Percentiles rank a stretch among this genome's conserved stretches.
Evolutionary conservation across 2,329 filamentous ascomycete genomes (phyloP).

Genomic region (Penicillium polonicum): DNA sequence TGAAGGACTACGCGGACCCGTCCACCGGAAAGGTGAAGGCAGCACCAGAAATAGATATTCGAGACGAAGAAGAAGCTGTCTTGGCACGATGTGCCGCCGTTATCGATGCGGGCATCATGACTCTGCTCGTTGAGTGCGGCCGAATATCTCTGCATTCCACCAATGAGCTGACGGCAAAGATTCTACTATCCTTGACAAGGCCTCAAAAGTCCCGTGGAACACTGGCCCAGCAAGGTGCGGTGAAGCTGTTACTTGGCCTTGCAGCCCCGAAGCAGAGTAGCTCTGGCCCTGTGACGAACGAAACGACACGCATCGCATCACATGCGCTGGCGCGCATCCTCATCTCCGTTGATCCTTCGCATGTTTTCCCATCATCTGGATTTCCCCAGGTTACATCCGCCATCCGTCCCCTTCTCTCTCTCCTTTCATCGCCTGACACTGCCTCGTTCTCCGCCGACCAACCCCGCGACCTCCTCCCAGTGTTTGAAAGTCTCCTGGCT

Average conservation of each 20-base stretch:
- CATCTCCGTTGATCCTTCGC: conserved; percentile 79
- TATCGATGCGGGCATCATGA: conserved; percentile 74
- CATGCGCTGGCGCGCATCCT: conserved; percentile 82
- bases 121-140: conserved; percentile 72
- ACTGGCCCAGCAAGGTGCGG: conserved; percentile 89
- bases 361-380: conserved; percentile 79
- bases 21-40: conserved; percentile 64
- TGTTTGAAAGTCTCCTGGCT: conserved; percentile 87
- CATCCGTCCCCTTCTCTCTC: conserved; percentile 75
- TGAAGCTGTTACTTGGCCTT: conserved; percentile 78
- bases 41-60: conserved; percentile 56
- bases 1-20: conserved; percentile 92
- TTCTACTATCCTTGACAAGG: conserved; percentile 74
- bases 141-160: conserved; percentile 70
- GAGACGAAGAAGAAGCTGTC: conserved; percentile 76
- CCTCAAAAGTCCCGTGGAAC: conserved; percentile 71
- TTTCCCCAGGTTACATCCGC: conserved; percentile 71
- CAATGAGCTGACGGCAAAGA: conserved; percentile 67
- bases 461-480: conserved; percentile 75
- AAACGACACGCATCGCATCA: conserved; percentile 59
- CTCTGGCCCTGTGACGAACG: conserved; percentile 35
- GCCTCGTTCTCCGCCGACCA: conserved; percentile 51
- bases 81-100: conserved; percentile 71
- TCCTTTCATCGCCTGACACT: conserved; percentile 66
- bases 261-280: conserved; percentile 48